These are phyloP conservation scores for Monosporascus ibericus DNA, from an alignment of 2,329 filamentous ascomycete species.

Conservation along the genomic window DNA sequence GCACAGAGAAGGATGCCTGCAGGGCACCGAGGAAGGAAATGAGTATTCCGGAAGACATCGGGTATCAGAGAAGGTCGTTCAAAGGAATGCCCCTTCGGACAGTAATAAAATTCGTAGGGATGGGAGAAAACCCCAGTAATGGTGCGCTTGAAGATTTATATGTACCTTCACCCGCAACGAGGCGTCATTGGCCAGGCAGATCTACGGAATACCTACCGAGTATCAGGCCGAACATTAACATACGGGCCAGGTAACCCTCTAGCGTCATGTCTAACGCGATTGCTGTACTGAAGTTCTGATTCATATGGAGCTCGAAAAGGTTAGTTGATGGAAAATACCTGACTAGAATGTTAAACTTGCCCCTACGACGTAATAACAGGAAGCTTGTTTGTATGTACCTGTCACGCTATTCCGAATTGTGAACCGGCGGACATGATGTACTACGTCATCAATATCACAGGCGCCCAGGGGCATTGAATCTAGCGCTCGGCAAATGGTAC, in stretches of 20 bases:
- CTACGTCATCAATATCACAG: not conserved
- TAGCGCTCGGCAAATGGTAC: not conserved
- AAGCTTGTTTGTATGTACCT: not conserved
- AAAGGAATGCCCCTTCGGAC: not conserved
- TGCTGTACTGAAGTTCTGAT: too few species aligned
- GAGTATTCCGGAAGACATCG: constrained; percentile 11
- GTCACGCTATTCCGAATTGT: not conserved
- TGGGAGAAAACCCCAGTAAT: too few species aligned
- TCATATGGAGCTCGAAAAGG: too few species aligned
- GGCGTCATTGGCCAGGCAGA: too few species aligned
- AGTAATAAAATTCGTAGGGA: too few species aligned
- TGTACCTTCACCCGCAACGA: too few species aligned
- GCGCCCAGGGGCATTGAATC: not conserved
- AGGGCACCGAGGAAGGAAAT: constrained; percentile 23
- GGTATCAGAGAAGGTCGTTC: not conserved
- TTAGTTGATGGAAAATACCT: not conserved
- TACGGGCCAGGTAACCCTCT: too few species aligned
- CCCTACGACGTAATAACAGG: too few species aligned
- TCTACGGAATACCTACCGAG: too few species aligned
- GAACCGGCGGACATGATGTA: not conserved
- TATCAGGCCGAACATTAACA: too few species aligned
- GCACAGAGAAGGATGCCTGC: constrained; percentile 23
- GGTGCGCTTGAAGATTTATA: too few species aligned
- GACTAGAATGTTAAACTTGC: not conserved
- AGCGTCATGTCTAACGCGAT: too few species aligned